Evolutionary conservation across 192 early-diverging fungal species (phyloP).

Genomic region (Coemansia sp.): DNA sequence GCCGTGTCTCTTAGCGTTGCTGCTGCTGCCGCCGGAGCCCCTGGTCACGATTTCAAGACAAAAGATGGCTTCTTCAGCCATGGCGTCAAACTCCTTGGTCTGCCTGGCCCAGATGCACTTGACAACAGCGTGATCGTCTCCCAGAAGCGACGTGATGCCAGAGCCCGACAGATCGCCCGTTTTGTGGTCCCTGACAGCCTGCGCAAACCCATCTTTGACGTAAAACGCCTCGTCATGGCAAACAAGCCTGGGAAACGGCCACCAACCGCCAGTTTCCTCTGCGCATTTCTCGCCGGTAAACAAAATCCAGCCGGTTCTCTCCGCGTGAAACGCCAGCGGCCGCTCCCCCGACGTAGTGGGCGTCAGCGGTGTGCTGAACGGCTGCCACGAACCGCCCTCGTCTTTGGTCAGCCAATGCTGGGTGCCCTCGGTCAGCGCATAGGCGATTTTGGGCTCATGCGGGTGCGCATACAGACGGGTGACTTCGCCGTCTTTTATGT

Average conservation of each 20-base stretch:
- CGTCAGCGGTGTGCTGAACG: slow-evolving; percentile 45
- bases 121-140: slow-evolving; percentile 41
- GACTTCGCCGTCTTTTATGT: slow-evolving; percentile 52
- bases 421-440: slow-evolving; percentile 26
- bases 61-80: slow-evolving; percentile 69
- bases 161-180: slow-evolving; percentile 27
- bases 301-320: slow-evolving; percentile 64
- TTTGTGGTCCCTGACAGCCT: slow-evolving; percentile 59
- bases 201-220: slow-evolving; percentile 69
- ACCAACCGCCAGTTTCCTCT: slow-evolving; percentile 46
- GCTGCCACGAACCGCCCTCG: slow-evolving; percentile 48
- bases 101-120: slow-evolving; percentile 77
- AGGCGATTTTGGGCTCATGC: slow-evolving; percentile 62
- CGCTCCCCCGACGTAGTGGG: slow-evolving; percentile 44
- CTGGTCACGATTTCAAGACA: slow-evolving; percentile 61
- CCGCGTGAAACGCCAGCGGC: slow-evolving; percentile 70
- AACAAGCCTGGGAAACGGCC: slow-evolving; percentile 47
- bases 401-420: slow-evolving; percentile 54
- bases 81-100: slow-evolving; percentile 61
- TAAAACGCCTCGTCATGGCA: slow-evolving; percentile 71
- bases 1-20: slow-evolving; percentile 14
- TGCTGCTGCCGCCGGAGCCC: neutral
- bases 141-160: slow-evolving; percentile 31
- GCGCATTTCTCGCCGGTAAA: slow-evolving; percentile 64
- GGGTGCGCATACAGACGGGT: slow-evolving; percentile 63